These are phyloP conservation scores for Cochlearia excelsa DNA, from an alignment of 345 rosid genomes.

Conservation along the genomic window DNA sequence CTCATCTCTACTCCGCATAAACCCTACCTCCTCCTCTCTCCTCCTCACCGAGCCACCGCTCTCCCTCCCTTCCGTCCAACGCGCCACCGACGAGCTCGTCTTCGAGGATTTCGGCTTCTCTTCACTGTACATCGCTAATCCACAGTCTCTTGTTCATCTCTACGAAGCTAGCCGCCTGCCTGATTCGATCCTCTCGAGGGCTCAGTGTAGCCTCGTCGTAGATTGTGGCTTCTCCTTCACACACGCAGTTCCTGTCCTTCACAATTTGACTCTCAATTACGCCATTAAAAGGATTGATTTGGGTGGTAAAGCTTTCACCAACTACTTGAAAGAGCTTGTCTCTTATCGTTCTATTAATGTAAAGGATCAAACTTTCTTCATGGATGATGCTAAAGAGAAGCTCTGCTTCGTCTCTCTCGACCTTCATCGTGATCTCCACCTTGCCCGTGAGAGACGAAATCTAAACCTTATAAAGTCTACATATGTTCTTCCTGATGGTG, in stretches of 20 bases:
- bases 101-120: conserved; percentile 86
- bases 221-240: conserved; percentile 92
- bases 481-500: conserved; percentile 86
- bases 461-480: conserved; percentile 61
- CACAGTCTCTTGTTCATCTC: conserved; percentile 74
- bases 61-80: conserved; percentile 65
- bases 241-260: conserved; percentile 78
- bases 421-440: conserved; percentile 58
- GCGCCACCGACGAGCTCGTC: conserved; percentile 81
- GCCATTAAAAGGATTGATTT: conserved; percentile 77
- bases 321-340: conserved; percentile 80
- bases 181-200: conserved; percentile 47
- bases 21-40: conserved; percentile 59
- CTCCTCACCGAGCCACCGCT: conserved; percentile 80
- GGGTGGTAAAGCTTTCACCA: conserved; percentile 92
- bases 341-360: conserved; percentile 77
- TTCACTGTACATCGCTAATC: conserved; percentile 61
- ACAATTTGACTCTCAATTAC: conserved; percentile 63
- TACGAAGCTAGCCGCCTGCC: conserved; percentile 77
- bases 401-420: conserved; percentile 88
- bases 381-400: conserved; percentile 94
- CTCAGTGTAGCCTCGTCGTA: conserved; percentile 80
- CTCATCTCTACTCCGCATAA: conserved; percentile 53
- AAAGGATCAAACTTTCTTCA: conserved; percentile 76
- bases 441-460: conserved; percentile 62